Percentiles rank a stretch among this genome's conserved stretches.
phyloP scores from a whole-genome alignment of 208 protist species.

The Trichomonas gallinae region DNA sequence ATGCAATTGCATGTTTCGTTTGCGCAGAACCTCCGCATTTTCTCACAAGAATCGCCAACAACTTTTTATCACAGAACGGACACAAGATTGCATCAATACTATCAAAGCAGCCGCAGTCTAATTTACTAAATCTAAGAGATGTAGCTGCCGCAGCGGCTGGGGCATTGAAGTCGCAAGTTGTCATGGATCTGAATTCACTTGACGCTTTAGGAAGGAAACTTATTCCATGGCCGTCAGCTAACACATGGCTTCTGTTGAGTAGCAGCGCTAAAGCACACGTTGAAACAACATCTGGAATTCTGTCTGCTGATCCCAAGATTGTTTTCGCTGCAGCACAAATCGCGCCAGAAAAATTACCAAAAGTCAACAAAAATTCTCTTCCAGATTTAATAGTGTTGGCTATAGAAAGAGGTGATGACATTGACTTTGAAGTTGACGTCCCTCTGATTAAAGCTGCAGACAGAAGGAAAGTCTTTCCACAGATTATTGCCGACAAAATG shows the following conservation, averaged over 20 bases:
- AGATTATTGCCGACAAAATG: neutral
- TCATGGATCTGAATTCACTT: neutral
- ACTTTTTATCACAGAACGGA: too few relatives aligned
- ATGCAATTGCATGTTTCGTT: neutral
- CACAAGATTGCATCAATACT: neutral
- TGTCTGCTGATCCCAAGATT: neutral
- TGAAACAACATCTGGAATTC: neutral
- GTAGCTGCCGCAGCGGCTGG: neutral
- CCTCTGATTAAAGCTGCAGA: neutral
- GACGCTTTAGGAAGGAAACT: neutral
- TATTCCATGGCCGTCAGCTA: neutral
- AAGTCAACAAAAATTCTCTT: neutral
- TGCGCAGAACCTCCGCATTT: neutral
- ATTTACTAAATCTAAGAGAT: neutral
- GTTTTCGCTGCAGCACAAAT: neutral
- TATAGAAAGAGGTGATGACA: neutral
- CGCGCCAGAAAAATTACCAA: neutral
- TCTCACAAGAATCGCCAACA: too few relatives aligned
- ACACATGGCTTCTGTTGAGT: neutral
- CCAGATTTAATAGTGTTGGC: neutral
- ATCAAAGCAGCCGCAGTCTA: neutral
- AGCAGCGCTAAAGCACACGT: neutral
- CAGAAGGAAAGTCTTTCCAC: neutral
- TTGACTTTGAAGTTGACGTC: neutral
- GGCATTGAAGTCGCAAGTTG: neutral